Evolutionary conservation across 352 stramenopile species (phyloP).

Genomic region (Phytophthora pisi): DNA sequence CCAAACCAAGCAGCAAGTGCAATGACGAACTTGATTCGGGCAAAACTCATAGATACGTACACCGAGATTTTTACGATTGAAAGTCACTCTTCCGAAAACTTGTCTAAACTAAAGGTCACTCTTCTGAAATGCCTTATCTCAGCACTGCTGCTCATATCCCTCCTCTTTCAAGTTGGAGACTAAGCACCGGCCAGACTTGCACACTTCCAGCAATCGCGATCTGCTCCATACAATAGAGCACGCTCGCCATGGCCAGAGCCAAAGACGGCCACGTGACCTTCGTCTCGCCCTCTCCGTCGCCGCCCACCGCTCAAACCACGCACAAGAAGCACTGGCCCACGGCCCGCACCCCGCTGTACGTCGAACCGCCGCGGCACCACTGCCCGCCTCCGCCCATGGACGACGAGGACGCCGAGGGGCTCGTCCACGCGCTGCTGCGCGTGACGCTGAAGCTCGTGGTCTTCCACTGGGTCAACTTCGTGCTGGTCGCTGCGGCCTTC

Average conservation of each 20-base stretch:
- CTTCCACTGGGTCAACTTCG: conserved; percentile 66
- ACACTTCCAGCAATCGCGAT: not conserved
- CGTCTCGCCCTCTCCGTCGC: conserved; percentile 27
- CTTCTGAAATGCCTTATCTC: not conserved
- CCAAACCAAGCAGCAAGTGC: not conserved
- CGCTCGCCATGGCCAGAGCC: conserved; percentile 5
- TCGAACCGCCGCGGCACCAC: conserved; percentile 16
- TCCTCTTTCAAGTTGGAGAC: conserved; percentile 20
- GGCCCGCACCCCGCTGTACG: conserved; percentile 18
- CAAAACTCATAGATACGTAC: not conserved
- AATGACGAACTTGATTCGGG: not conserved
- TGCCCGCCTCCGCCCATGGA: conserved; percentile 5
- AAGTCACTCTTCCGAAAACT: not conserved
- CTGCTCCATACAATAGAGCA: not conserved
- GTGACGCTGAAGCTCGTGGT: conserved; percentile 56
- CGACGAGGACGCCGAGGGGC: conserved; percentile 30
- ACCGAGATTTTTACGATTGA: not conserved
- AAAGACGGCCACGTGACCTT: conserved; percentile 42
- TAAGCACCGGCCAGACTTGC: not conserved
- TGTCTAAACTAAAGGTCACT: not conserved
- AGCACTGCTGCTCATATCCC: conserved; percentile 8
- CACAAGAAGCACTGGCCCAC: conserved; percentile 11
- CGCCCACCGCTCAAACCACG: not conserved
- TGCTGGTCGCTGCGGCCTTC: conserved; percentile 53
- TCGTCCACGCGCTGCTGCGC: conserved; percentile 34